These are phyloP conservation scores for Scortechinia acanthostroma DNA, from an alignment of 2,329 filamentous ascomycete species.

Conservation along the genomic window DNA sequence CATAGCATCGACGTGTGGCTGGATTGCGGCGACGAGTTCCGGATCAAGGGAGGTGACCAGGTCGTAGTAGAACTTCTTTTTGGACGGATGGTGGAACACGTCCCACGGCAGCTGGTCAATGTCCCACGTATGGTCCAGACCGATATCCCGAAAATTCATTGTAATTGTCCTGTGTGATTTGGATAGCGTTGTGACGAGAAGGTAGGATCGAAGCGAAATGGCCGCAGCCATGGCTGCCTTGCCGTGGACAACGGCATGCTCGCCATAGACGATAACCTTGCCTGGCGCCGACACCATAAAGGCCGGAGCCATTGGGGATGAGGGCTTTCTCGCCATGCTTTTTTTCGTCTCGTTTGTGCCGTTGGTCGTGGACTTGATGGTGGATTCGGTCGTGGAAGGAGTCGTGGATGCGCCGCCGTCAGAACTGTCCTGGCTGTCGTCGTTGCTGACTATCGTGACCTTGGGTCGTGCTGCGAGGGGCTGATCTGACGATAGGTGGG, in stretches of 20 bases:
- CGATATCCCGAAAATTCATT: constrained; percentile 8
- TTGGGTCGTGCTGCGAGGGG: no score
- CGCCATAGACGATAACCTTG: constrained; percentile 8
- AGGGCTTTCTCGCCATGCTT: constrained; percentile 21
- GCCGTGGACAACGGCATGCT: constrained; percentile 9
- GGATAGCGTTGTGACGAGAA: constrained; percentile 26
- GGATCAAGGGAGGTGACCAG: constrained; percentile 76
- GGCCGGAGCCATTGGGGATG: constrained; percentile 52
- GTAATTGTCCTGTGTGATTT: constrained; percentile 6
- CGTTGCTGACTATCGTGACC: no score
- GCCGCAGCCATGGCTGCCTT: constrained; percentile 9
- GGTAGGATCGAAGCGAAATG: constrained; percentile 20
- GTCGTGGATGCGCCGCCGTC: background rate
- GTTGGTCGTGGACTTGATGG: background rate
- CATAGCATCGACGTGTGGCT: constrained; percentile 70
- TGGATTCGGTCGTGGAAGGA: background rate
- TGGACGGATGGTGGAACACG: constrained; percentile 69
- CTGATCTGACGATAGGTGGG: no score
- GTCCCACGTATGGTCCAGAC: constrained; percentile 7
- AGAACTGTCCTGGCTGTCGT: background rate
- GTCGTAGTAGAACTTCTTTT: constrained; percentile 94
- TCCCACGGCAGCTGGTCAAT: constrained; percentile 36
- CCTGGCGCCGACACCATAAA: constrained; percentile 56
- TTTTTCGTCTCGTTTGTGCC: background rate
- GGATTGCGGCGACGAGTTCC: constrained; percentile 73